phyloP scores from a whole-genome alignment of 805 yeast genomes.

The Pichia californica region DNA sequence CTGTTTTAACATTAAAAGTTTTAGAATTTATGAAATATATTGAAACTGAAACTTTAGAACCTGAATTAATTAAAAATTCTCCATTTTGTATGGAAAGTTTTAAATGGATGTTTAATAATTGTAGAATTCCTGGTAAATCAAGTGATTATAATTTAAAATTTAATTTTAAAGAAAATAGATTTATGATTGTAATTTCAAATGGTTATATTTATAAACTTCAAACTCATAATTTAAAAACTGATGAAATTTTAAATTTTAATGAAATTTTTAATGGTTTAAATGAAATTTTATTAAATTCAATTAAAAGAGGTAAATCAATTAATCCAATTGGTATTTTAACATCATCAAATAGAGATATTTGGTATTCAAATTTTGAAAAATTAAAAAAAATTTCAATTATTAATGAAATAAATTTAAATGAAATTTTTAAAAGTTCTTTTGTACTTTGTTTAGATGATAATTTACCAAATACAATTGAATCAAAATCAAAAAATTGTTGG shows the following conservation, averaged over 20 bases:
- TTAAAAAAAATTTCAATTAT: conserved; percentile 49
- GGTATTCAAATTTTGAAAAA: conserved; percentile 55
- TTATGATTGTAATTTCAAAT: conserved; percentile 64
- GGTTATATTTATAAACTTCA: conserved; percentile 75
- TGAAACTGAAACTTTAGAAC: conserved; percentile 67
- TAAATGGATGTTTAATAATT: conserved; percentile 83
- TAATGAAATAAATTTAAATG: conserved; percentile 54
- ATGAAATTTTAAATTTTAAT: conserved; percentile 37
- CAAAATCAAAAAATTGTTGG: conserved; percentile 82
- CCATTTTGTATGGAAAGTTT: conserved; percentile 97
- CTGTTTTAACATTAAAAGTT: conserved; percentile 63
- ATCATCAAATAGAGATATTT: conserved; percentile 77
- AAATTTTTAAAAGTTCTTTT: conserved; percentile 73
- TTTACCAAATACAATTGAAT: conserved; percentile 69
- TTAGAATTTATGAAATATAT: conserved; percentile 60
- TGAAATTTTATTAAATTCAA: conserved; percentile 39
- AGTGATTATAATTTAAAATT: conserved; percentile 53
- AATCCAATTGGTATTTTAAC: conserved; percentile 74
- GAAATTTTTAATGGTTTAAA: conserved; percentile 55
- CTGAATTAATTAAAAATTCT: conserved; percentile 64
- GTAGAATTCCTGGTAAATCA: conserved; percentile 67
- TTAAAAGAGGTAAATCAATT: conserved; percentile 31
- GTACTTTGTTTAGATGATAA: conserved; percentile 72
- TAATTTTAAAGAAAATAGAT: conserved; percentile 47
- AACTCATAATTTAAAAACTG: conserved; percentile 43